These are phyloP conservation scores for Termitomyces titanicus DNA, from an alignment of 768 basidiomycete genomes.

Conservation along the genomic window DNA sequence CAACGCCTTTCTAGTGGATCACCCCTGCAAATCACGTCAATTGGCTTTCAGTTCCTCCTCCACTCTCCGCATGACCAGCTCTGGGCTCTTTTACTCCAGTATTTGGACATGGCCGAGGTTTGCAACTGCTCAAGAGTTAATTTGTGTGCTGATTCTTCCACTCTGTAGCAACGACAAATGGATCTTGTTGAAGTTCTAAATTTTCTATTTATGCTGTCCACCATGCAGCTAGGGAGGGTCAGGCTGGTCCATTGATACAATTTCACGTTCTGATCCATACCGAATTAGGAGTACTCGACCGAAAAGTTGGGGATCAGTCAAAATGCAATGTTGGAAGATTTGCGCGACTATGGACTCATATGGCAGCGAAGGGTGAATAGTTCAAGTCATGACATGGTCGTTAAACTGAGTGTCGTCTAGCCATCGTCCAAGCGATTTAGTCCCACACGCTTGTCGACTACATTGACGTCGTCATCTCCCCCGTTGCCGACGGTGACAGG, in stretches of 20 bases:
- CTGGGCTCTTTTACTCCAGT: slow-evolving; percentile 92
- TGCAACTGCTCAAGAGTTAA: slow-evolving; percentile 13
- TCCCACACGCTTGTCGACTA: slow-evolving; percentile 93
- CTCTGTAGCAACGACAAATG: slow-evolving; percentile 73
- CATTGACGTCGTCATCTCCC: slow-evolving; percentile 87
- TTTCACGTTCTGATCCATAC: neutral
- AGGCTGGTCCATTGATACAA: slow-evolving; percentile 17
- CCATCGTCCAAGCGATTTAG: slow-evolving; percentile 78
- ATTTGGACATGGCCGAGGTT: slow-evolving; percentile 84
- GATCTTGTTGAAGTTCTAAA: slow-evolving; percentile 91
- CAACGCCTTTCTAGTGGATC: slow-evolving; percentile 38
- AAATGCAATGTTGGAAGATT: slow-evolving; percentile 83
- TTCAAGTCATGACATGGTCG: slow-evolving; percentile 18
- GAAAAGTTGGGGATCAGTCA: slow-evolving; percentile 78
- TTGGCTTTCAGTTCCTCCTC: slow-evolving; percentile 94
- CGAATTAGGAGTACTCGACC: slow-evolving; percentile 79
- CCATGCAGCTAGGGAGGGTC: slow-evolving; percentile 91
- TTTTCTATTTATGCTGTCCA: slow-evolving; percentile 96
- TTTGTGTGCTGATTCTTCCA: slow-evolving; percentile 13
- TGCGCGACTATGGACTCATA: slow-evolving; percentile 92
- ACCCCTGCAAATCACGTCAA: slow-evolving; percentile 80
- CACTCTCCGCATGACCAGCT: slow-evolving; percentile 92
- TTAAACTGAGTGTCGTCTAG: slow-evolving; percentile 29
- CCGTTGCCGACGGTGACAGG: slow-evolving; percentile 65
- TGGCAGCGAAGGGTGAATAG: slow-evolving; percentile 72